Evolutionary conservation across 139 green algal species (phyloP).

Genomic region (Chlorella sp.): DNA sequence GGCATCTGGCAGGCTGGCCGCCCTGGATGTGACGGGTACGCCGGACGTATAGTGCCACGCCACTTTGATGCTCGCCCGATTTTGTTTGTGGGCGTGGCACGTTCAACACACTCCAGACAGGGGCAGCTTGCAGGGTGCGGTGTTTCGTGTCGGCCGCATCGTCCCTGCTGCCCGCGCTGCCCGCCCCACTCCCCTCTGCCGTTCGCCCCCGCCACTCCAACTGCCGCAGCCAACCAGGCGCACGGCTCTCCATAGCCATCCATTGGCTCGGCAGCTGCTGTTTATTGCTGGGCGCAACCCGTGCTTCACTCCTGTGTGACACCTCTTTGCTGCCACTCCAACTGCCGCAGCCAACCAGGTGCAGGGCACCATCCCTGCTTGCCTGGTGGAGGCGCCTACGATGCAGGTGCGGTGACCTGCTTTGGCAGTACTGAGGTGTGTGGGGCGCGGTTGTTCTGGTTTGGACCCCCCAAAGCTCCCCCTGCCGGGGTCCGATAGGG

Average conservation of each 20-base stretch:
- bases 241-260: background rate
- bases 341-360: constrained; percentile 11
- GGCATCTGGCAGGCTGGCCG: background rate
- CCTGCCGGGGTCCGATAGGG: no score
- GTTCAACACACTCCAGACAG: no score
- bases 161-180: background rate
- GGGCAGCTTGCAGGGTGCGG: background rate
- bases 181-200: background rate
- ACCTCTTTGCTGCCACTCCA: background rate
- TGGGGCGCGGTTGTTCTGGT: no score
- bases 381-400: background rate
- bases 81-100: no score
- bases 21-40: background rate
- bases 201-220: background rate
- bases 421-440: no score
- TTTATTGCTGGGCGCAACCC: background rate
- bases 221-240: background rate
- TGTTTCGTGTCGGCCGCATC: background rate
- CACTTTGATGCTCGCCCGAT: no score
- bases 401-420: background rate
- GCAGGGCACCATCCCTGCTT: background rate
- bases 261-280: background rate
- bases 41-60: no score
- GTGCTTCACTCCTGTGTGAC: no score
- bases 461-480: no score